phyloP scores from a whole-genome alignment of 2,329 filamentous ascomycete species.

The Elsinoe batatas region DNA sequence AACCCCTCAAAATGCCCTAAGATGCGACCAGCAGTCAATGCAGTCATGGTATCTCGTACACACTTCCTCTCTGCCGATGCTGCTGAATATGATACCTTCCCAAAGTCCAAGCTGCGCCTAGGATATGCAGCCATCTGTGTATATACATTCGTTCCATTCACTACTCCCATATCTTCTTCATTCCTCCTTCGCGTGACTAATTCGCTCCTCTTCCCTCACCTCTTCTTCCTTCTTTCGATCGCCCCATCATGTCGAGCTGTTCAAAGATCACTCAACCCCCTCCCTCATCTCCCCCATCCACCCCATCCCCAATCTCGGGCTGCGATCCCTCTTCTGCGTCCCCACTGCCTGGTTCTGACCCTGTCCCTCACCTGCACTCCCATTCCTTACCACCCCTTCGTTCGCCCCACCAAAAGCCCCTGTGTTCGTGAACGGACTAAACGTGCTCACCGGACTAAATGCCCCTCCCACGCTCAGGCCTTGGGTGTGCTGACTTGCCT shows the following conservation, averaged over 20 bases:
- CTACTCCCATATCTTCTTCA: background rate
- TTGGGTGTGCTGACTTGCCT: background rate
- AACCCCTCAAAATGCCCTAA: background rate
- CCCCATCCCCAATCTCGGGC: background rate
- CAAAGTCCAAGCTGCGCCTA: background rate
- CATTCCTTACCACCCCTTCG: background rate
- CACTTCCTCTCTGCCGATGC: background rate
- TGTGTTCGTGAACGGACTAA: background rate
- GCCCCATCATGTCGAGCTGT: too few species aligned
- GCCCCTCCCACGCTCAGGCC: background rate
- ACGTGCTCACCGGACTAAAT: background rate
- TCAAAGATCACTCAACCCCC: background rate
- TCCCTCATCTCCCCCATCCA: conserved; percentile 12
- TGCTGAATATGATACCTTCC: background rate
- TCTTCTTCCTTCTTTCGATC: background rate
- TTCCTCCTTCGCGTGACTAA: background rate
- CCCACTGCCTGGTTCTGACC: background rate
- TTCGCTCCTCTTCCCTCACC: too few species aligned
- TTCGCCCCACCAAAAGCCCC: background rate
- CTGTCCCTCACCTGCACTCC: background rate
- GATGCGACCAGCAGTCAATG: background rate
- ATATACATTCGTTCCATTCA: background rate
- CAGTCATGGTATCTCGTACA: conserved; percentile 5
- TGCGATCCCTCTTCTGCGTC: background rate
- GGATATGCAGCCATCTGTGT: background rate